These are phyloP conservation scores for Geranium incanum DNA, from an alignment of 441 rosid genomes.

Conservation along the genomic window DNA sequence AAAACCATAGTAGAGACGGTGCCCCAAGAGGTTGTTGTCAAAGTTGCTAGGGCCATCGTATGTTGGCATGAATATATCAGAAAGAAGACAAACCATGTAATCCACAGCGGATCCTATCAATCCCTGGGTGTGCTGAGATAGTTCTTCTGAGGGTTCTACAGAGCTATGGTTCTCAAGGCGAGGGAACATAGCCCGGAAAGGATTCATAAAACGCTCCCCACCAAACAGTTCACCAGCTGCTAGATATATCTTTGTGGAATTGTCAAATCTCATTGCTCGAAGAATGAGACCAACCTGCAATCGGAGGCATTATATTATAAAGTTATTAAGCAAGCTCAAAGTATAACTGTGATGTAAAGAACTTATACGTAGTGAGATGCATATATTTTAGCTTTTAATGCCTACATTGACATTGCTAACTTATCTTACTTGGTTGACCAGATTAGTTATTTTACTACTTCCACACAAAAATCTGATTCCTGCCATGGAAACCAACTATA, in stretches of 20 bases:
- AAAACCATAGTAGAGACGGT: conserved; percentile 88
- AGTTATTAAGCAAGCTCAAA: background rate
- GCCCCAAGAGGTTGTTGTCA: conserved; percentile 95
- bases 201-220: conserved; percentile 82
- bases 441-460: background rate
- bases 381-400: no score
- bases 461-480: background rate
- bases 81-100: conserved; percentile 98
- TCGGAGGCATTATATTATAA: conserved; percentile 15
- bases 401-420: background rate
- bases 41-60: conserved; percentile 99
- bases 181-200: conserved; percentile 70
- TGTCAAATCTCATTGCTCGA: conserved; percentile 80
- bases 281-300: conserved; percentile 85
- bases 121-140: conserved; percentile 56
- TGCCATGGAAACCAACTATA: background rate
- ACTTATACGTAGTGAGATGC: background rate
- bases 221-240: conserved; percentile 97
- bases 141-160: conserved; percentile 67
- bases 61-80: conserved; percentile 95
- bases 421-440: background rate
- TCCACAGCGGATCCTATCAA: conserved; percentile 94
- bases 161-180: conserved; percentile 91
- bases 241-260: conserved; percentile 75
- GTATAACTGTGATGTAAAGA: background rate